Evolutionary conservation across 768 basidiomycete species (phyloP).

Genomic region (Hebeloma cylindrosporum): DNA sequence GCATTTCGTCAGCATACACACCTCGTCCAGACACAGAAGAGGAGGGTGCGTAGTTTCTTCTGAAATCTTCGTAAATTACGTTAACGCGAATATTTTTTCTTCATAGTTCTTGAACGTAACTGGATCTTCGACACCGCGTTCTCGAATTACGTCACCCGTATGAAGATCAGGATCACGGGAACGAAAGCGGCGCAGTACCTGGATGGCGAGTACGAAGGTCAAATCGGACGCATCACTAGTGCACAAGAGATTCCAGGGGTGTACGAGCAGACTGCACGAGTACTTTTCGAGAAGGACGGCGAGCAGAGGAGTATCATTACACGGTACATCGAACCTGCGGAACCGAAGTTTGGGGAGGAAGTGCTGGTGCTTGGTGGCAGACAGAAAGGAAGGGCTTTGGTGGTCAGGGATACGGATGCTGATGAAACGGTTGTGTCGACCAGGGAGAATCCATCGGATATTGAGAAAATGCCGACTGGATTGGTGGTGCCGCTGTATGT

Average conservation of each 20-base stretch:
- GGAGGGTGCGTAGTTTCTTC: slow-evolving; percentile 12
- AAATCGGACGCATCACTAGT: slow-evolving; percentile 30
- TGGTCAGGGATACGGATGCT: slow-evolving; percentile 38
- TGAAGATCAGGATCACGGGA: slow-evolving; percentile 39
- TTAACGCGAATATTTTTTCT: slow-evolving; percentile 6
- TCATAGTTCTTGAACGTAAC: slow-evolving; percentile 34
- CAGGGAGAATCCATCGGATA: slow-evolving; percentile 31
- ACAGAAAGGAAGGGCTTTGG: slow-evolving; percentile 43
- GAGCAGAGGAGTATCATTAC: slow-evolving; percentile 28
- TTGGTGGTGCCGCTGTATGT: slow-evolving; percentile 35
- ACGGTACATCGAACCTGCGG: slow-evolving; percentile 30
- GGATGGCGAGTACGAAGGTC: slow-evolving; percentile 36
- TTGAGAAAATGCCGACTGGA: slow-evolving; percentile 38
- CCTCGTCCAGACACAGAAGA: slow-evolving; percentile 9
- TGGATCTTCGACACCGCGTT: slow-evolving; percentile 42
- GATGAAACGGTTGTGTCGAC: slow-evolving; percentile 35
- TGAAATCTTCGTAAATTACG: background rate
- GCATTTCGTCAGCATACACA: slow-evolving; percentile 17
- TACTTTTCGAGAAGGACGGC: slow-evolving; percentile 28
- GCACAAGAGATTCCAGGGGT: slow-evolving; percentile 29
- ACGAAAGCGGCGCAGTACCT: slow-evolving; percentile 35
- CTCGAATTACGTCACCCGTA: slow-evolving; percentile 30
- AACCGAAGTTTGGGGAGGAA: slow-evolving; percentile 39
- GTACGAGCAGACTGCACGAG: slow-evolving; percentile 38
- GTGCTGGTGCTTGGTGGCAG: slow-evolving; percentile 51